These are phyloP conservation scores for Serendipita indica DNA, from an alignment of 768 basidiomycete species.

Conservation along the genomic window DNA sequence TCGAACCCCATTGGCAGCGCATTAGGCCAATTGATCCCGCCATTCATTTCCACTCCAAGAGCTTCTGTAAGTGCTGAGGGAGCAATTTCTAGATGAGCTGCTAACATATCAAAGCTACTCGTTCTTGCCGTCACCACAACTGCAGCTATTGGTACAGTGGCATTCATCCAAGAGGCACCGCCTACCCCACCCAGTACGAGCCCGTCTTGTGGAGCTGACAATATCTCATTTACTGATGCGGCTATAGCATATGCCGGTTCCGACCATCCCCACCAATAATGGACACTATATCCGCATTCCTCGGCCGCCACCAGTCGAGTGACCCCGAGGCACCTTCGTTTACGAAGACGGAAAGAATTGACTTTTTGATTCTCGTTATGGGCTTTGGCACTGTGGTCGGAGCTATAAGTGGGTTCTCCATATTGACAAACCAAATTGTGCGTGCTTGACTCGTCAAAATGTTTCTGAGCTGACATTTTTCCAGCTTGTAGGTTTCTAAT, in stretches of 20 bases:
- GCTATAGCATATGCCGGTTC: constrained; percentile 17
- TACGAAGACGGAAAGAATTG: constrained; percentile 48
- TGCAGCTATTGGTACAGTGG: constrained; percentile 40
- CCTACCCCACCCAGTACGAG: constrained; percentile 50
- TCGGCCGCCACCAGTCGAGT: constrained; percentile 11
- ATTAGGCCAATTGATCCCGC: constrained; percentile 57
- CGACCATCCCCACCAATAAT: constrained; percentile 15
- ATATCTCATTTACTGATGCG: not conserved
- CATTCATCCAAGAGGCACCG: constrained; percentile 46
- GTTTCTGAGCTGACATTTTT: not conserved
- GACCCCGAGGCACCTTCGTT: constrained; percentile 34
- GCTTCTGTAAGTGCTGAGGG: not conserved
- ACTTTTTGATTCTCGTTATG: constrained; percentile 44
- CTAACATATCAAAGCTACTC: constrained; percentile 35
- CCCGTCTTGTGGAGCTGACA: not conserved
- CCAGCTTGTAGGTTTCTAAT: not conserved
- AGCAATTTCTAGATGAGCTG: not conserved
- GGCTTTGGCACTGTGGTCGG: constrained; percentile 54
- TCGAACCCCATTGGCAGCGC: constrained; percentile 23
- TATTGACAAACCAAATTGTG: constrained; percentile 4
- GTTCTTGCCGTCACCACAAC: constrained; percentile 59
- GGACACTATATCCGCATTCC: constrained; percentile 13
- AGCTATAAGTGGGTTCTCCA: constrained; percentile 15
- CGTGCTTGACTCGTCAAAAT: not conserved
- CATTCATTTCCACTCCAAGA: constrained; percentile 24